phyloP scores from a whole-genome alignment of 1,284 basidiomycete species.

The Stereum hirsutum region DNA sequence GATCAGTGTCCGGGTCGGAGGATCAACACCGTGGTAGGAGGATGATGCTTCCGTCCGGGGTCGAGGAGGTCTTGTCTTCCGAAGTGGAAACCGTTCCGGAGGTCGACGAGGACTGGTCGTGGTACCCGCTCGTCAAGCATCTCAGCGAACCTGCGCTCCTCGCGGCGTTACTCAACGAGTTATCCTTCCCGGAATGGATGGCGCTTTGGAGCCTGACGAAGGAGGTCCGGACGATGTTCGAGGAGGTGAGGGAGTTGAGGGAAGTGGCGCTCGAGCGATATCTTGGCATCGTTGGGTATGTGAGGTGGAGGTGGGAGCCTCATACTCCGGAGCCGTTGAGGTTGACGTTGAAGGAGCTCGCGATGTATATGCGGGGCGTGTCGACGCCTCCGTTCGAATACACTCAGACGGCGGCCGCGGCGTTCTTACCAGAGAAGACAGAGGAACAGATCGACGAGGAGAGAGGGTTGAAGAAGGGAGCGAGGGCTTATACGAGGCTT shows the following conservation, averaged over 20 bases:
- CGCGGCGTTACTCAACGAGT: constrained; percentile 37
- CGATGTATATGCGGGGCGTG: constrained; percentile 69
- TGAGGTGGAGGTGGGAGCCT: constrained; percentile 47
- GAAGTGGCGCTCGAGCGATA: constrained; percentile 62
- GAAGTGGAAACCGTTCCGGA: too few relatives aligned
- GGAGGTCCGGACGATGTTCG: constrained; percentile 37
- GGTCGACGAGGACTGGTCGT: too few relatives aligned
- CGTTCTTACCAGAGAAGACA: constrained; percentile 15
- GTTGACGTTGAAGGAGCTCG: constrained; percentile 63
- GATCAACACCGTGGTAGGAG: too few relatives aligned
- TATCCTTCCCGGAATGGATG: constrained; percentile 64
- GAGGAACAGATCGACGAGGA: constrained; percentile 29
- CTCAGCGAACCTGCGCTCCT: constrained; percentile 41
- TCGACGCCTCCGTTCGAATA: constrained; percentile 67
- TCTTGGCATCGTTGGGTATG: constrained; percentile 61
- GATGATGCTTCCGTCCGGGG: too few relatives aligned
- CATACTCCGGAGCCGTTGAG: constrained; percentile 42
- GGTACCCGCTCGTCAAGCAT: constrained; percentile 46
- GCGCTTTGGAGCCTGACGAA: constrained; percentile 45
- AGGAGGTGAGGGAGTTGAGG: constrained; percentile 37
- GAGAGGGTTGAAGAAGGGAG: constrained; percentile 41
- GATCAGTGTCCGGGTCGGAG: too few relatives aligned
- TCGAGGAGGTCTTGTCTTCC: too few relatives aligned
- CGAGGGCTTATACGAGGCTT: constrained; percentile 65
- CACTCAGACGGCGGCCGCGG: constrained; percentile 39